phyloP scores from a whole-genome alignment of 2,329 filamentous ascomycete genomes.

The Fusarium nurragi region DNA sequence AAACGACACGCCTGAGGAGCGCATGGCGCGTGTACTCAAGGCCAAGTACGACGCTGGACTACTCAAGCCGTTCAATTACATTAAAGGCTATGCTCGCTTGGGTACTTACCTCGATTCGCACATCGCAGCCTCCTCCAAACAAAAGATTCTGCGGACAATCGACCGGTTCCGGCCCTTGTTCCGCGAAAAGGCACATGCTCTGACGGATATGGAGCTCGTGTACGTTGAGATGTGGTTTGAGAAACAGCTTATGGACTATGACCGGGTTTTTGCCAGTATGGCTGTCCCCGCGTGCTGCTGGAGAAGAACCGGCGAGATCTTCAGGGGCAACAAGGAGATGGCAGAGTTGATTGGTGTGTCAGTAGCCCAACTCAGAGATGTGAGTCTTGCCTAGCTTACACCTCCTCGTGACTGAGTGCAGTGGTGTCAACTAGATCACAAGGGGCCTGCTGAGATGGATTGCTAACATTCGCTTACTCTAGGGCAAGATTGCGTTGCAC shows the following conservation, averaged over 20 bases:
- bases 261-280: slow-evolving; percentile 98
- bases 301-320: slow-evolving; percentile 96
- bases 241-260: slow-evolving; percentile 94
- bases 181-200: slow-evolving; percentile 87
- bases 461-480: slow-evolving; percentile 30
- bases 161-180: slow-evolving; percentile 96
- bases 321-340: slow-evolving; percentile 98
- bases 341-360: slow-evolving; percentile 93
- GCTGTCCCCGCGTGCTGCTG: slow-evolving; percentile 97
- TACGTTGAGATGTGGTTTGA: slow-evolving; percentile 99
- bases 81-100: slow-evolving; percentile 91
- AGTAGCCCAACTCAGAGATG: slow-evolving; percentile 89
- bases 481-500: slow-evolving; percentile 95
- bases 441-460: not conserved
- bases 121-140: slow-evolving; percentile 81
- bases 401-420: slow-evolving; percentile 6
- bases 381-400: slow-evolving; percentile 58
- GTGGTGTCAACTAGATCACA: slow-evolving; percentile 6
- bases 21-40: slow-evolving; percentile 92
- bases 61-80: slow-evolving; percentile 97
- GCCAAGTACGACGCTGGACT: slow-evolving; percentile 97
- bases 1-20: slow-evolving; percentile 84
- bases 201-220: slow-evolving; percentile 94
- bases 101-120: slow-evolving; percentile 92
- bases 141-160: slow-evolving; percentile 90